These are phyloP conservation scores for Physcia stellaris DNA, from an alignment of 495 filamentous ascomycete genomes.

Conservation along the genomic window DNA sequence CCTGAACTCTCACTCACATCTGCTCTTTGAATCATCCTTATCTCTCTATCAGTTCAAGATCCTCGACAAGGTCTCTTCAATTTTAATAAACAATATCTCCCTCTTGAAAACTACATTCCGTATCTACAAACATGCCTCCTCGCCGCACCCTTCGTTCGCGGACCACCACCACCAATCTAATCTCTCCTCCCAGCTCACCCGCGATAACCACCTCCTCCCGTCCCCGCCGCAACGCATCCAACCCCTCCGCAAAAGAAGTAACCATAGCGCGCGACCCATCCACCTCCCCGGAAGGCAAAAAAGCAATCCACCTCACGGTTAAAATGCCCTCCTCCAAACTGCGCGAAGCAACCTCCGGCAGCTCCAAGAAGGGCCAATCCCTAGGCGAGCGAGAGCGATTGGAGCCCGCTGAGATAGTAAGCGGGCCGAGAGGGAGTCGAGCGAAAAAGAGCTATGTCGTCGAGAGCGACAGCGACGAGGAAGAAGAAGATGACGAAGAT, in stretches of 20 bases:
- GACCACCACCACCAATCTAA: constrained; percentile 22
- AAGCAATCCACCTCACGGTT: constrained; percentile 65
- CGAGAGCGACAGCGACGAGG: constrained; percentile 43
- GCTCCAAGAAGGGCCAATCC: constrained; percentile 11
- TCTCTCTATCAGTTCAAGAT: no score
- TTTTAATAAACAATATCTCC: no score
- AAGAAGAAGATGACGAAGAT: constrained; percentile 31
- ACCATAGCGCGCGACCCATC: constrained; percentile 43
- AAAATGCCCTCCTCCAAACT: constrained; percentile 76
- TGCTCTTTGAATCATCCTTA: no score
- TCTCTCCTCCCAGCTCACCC: constrained; percentile 20
- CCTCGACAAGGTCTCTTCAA: no score
- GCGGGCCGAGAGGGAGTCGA: constrained; percentile 47
- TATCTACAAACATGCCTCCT: constrained; percentile 36
- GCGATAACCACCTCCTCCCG: constrained; percentile 14
- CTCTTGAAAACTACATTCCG: no score
- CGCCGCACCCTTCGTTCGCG: constrained; percentile 38
- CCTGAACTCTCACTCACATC: no score
- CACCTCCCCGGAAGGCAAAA: constrained; percentile 41
- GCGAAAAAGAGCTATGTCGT: constrained; percentile 58
- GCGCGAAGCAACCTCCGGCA: constrained; percentile 51
- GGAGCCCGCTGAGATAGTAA: constrained; percentile 33
- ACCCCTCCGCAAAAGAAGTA: constrained; percentile 22
- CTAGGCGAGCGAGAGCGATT: constrained; percentile 19
- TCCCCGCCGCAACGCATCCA: constrained; percentile 14